phyloP scores from a whole-genome alignment of 2,329 filamentous ascomycete genomes.

The Claviceps fusiformis region DNA sequence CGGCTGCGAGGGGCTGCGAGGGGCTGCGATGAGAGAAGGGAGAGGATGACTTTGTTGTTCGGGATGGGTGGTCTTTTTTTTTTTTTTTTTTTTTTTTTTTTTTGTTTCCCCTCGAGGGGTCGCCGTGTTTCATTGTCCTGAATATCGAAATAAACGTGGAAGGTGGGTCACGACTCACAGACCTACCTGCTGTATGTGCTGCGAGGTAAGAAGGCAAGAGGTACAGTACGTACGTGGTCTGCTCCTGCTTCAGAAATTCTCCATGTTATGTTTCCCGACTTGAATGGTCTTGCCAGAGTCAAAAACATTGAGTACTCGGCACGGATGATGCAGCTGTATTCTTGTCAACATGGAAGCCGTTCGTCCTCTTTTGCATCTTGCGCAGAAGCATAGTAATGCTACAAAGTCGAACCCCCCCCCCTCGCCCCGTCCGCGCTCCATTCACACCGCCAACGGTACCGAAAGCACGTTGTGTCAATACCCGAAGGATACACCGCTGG shows the following conservation, averaged over 20 bases:
- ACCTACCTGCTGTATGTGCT: not conserved
- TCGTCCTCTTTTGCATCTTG: too few relatives aligned
- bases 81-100: too few relatives aligned
- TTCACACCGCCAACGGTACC: not conserved
- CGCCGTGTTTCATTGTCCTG: not conserved
- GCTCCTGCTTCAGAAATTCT: not conserved
- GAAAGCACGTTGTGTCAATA: not conserved
- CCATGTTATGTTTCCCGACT: not conserved
- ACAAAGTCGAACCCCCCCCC: not conserved
- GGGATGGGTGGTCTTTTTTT: too few relatives aligned
- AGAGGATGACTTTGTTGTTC: not conserved
- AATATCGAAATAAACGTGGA: not conserved
- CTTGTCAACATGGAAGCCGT: too few relatives aligned
- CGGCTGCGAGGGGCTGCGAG: too few relatives aligned
- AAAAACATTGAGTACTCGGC: too few relatives aligned
- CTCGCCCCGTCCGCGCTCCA: not conserved
- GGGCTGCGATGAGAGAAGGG: not conserved
- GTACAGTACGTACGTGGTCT: too few relatives aligned
- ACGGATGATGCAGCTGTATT: too few relatives aligned
- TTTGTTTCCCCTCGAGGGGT: too few relatives aligned
- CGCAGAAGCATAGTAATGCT: not conserved
- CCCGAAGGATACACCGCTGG: not conserved
- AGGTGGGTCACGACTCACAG: not conserved
- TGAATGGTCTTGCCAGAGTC: too few relatives aligned
- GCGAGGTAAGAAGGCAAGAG: too few relatives aligned